Percentiles rank a stretch among this genome's conserved stretches.
phyloP scores from a whole-genome alignment of 768 basidiomycete genomes.

The Collybia nuda region DNA sequence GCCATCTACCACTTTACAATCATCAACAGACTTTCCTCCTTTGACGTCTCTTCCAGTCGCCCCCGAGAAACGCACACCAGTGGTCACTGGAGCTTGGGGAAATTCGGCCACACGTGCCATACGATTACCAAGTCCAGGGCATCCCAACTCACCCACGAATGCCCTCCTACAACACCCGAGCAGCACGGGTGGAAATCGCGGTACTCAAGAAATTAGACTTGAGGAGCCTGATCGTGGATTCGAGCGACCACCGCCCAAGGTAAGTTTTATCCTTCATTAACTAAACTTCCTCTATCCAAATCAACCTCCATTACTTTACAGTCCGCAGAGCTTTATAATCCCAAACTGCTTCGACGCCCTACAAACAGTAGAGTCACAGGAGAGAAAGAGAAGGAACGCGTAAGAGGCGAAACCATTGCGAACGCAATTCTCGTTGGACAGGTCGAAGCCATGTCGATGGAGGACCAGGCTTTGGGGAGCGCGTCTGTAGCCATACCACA shows the following conservation, averaged over 20 bases:
- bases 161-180: slow-evolving; percentile 37
- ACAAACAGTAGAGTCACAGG: slow-evolving; percentile 16
- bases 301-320: slow-evolving; percentile 3
- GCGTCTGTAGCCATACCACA: background rate
- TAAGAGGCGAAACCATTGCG: slow-evolving; percentile 31
- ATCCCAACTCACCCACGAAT: slow-evolving; percentile 18
- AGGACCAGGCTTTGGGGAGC: slow-evolving; percentile 17
- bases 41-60: slow-evolving; percentile 44
- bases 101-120: slow-evolving; percentile 55
- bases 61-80: slow-evolving; percentile 53
- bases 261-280: slow-evolving; percentile 11
- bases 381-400: slow-evolving; percentile 31
- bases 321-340: slow-evolving; percentile 35
- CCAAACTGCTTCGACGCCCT: slow-evolving; percentile 27
- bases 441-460: slow-evolving; percentile 33
- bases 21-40: slow-evolving; percentile 69
- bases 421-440: slow-evolving; percentile 35
- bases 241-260: slow-evolving; percentile 50
- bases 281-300: background rate
- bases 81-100: slow-evolving; percentile 70
- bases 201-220: slow-evolving; percentile 22
- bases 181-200: slow-evolving; percentile 8
- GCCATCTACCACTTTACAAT: slow-evolving; percentile 40
- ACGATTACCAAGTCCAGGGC: slow-evolving; percentile 37
- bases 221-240: slow-evolving; percentile 48